These are phyloP conservation scores for Podospora bellae-mahoneyi DNA, from an alignment of 495 filamentous ascomycete genomes.

Conservation along the genomic window DNA sequence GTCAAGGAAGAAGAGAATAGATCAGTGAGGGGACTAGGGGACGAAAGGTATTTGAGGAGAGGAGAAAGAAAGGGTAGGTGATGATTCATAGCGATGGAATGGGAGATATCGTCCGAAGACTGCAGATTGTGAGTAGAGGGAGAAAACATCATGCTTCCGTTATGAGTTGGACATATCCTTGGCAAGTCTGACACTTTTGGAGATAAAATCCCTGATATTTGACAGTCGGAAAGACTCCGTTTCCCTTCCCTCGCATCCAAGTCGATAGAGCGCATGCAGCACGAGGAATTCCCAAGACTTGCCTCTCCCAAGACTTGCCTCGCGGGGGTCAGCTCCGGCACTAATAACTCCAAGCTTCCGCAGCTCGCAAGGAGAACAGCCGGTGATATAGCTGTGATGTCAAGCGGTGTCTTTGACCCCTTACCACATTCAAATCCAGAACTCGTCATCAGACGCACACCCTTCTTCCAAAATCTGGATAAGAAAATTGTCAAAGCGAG, in stretches of 20 bases:
- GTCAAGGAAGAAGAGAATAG: not conserved
- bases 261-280: no score
- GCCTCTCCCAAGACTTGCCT: not conserved
- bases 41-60: not conserved
- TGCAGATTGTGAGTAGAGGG: not conserved
- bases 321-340: not conserved
- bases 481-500: slow-evolving; percentile 2
- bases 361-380: not conserved
- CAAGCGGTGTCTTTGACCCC: not conserved
- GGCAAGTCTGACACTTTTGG: not conserved
- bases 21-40: not conserved
- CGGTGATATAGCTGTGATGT: not conserved
- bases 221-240: no score
- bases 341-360: not conserved
- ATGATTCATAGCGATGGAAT: not conserved
- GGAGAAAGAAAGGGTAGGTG: not conserved
- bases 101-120: not conserved
- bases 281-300: not conserved
- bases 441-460: not conserved
- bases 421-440: not conserved
- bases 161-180: not conserved
- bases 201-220: no score
- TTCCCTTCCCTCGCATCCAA: no score
- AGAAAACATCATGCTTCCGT: not conserved
- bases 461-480: not conserved